Base-by-base conservation (phyloP, 2,329 filamentous ascomycete genomes). In the Penicillium glabrum region DNA sequence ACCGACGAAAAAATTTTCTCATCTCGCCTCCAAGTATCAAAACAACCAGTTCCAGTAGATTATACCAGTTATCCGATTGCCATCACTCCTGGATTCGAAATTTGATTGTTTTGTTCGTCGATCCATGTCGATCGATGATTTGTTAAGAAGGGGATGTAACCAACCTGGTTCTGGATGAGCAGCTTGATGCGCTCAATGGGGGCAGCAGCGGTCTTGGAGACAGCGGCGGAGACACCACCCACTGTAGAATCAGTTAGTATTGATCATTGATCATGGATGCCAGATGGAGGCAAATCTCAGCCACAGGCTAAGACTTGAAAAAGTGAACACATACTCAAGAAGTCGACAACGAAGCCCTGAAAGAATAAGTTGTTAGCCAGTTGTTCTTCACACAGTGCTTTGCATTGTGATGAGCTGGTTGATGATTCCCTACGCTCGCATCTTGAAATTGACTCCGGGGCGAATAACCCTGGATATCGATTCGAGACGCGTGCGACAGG, bases 171-270 rank as follows among this genome's bases (percentile, higher is more conserved):
- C 88, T 99, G 95, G 85, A 99, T 96, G 78, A 99, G 91, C 79
- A 99, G 95, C 93, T 99, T 99, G 84, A 99, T 89, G 92, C 95
- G 95, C 93, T 99, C 95, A 75, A 99, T 99, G 83, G 95, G 95
- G 83, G 95, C 95, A 79, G 95, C 95, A 77, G 95, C 95, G 72
- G 95, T 99, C 92, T 99, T 99, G 80, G 95, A 99, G 89, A 99
- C 93, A 82, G 95, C 95, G 82, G 95, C 95, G 78, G 95, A 97
- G 73, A 99, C 89, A 97, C 95, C 95, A 89, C 95, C 95, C 95
- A 99, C 92, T 96, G 72, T 76, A 72, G 23, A 69, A 71, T 67
- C 59, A 53, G 75, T 83, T 75, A 83, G 81, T 75, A 69, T 58
- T 19, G 3, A 19, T 29, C 29, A n/a, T 2, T 7, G 21, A 10